Evolutionary conservation across 805 yeast species (phyloP).

Genomic region (Yarrowia sp.): DNA sequence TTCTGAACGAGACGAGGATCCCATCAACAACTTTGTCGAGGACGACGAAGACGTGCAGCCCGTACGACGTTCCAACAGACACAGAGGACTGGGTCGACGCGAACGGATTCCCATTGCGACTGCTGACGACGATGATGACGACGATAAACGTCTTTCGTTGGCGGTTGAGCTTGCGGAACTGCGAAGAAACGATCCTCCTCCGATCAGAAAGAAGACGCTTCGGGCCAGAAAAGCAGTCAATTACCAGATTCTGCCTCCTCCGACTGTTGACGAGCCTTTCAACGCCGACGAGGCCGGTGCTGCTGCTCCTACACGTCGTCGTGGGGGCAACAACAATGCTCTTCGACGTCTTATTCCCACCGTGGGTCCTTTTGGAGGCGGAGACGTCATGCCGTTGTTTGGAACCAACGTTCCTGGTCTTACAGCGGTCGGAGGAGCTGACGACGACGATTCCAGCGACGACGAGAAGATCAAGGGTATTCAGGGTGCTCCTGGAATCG

Average conservation of each 20-base stretch:
- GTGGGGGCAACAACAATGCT: slow-evolving; percentile 43
- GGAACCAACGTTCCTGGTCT: slow-evolving; percentile 58
- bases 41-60: slow-evolving; percentile 19
- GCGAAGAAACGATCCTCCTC: slow-evolving; percentile 45
- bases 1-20: slow-evolving; percentile 1
- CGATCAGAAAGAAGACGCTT: slow-evolving; percentile 42
- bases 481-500: slow-evolving; percentile 26
- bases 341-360: slow-evolving; percentile 81
- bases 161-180: slow-evolving; percentile 31
- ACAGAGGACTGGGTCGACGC: not conserved
- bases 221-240: slow-evolving; percentile 71
- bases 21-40: slow-evolving; percentile 18
- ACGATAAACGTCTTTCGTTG: slow-evolving; percentile 17
- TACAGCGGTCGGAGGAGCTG: slow-evolving; percentile 31
- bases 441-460: slow-evolving; percentile 47
- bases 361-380: slow-evolving; percentile 97
- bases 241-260: slow-evolving; percentile 81
- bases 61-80: not conserved
- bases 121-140: slow-evolving; percentile 27
- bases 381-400: slow-evolving; percentile 81
- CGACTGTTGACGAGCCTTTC: slow-evolving; percentile 40
- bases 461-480: slow-evolving; percentile 38
- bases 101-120: slow-evolving; percentile 9
- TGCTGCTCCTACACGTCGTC: slow-evolving; percentile 35
- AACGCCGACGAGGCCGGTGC: slow-evolving; percentile 36